Evolutionary conservation across 2,329 filamentous ascomycete genomes (phyloP).

Genomic region (Botrytis cinerea): DNA sequence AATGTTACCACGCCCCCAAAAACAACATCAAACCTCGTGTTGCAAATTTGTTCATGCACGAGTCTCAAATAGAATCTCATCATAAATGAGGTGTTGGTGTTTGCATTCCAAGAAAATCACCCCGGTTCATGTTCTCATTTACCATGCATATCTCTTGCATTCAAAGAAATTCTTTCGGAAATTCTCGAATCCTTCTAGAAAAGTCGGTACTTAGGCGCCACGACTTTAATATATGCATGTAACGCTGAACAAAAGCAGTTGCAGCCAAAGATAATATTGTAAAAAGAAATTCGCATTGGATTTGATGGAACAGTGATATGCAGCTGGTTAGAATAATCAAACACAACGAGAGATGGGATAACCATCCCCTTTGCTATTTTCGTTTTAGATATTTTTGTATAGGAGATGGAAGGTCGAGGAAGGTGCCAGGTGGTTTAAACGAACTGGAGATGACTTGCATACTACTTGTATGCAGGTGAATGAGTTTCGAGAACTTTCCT

Average conservation of each 20-base stretch:
- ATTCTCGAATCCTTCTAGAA: constrained; percentile 25
- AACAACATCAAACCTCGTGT: constrained; percentile 13
- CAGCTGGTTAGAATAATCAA: not conserved
- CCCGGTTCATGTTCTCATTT: constrained; percentile 8
- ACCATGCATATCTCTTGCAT: constrained; percentile 6
- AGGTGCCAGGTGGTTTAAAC: constrained; percentile 13
- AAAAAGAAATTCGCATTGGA: not conserved
- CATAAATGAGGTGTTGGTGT: not conserved
- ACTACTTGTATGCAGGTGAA: constrained; percentile 24
- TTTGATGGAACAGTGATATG: constrained; percentile 6
- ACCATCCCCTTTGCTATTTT: not conserved
- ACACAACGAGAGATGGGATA: not conserved
- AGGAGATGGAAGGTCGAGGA: constrained; percentile 26
- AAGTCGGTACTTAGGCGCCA: constrained; percentile 12
- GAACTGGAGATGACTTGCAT: constrained; percentile 33
- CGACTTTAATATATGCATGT: not conserved
- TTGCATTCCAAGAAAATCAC: not conserved
- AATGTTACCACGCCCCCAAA: not conserved
- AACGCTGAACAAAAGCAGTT: constrained; percentile 9
- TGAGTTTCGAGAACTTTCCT: constrained; percentile 1
- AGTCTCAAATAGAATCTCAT: constrained; percentile 10
- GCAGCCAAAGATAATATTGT: not conserved
- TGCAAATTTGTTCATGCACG: constrained; percentile 4
- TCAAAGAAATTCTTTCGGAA: constrained; percentile 8
- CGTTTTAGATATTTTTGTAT: constrained; percentile 30